Evolutionary conservation across 2,329 filamentous ascomycete genomes (phyloP).

Genomic region (Sclerotinia spermophila): DNA sequence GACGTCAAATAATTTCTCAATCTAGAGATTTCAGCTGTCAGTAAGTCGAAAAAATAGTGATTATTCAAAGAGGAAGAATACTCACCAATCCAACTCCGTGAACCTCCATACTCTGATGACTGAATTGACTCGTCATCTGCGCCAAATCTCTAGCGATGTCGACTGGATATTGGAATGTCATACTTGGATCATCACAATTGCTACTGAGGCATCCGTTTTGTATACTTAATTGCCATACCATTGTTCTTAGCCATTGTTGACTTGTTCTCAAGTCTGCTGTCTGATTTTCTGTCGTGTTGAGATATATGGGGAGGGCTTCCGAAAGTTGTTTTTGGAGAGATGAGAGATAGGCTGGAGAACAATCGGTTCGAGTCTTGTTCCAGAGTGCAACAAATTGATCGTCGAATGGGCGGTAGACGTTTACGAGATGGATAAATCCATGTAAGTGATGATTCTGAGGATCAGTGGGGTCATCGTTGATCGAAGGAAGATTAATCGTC

Average conservation of each 20-base stretch:
- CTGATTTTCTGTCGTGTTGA: constrained; percentile 50
- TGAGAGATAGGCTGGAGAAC: constrained; percentile 54
- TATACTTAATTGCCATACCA: constrained; percentile 59
- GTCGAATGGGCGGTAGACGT: constrained; percentile 63
- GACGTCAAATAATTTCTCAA: constrained; percentile 78
- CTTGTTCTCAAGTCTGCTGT: constrained; percentile 54
- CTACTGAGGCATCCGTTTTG: constrained; percentile 52
- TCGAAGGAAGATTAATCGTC: constrained; percentile 61
- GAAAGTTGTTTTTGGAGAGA: constrained; percentile 60
- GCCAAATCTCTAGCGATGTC: constrained; percentile 60
- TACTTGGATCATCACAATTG: constrained; percentile 47
- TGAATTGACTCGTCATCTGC: constrained; percentile 67
- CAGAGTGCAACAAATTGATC: constrained; percentile 60
- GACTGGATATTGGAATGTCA: constrained; percentile 61
- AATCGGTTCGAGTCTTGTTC: constrained; percentile 60
- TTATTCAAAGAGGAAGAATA: constrained; percentile 22
- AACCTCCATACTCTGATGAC: constrained; percentile 68
- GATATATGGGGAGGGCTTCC: constrained; percentile 50
- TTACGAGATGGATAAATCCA: constrained; percentile 57
- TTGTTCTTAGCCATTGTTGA: constrained; percentile 63
- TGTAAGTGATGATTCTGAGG: constrained; percentile 50
- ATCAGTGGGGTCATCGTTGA: constrained; percentile 58
- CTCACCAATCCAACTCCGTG: constrained; percentile 70
- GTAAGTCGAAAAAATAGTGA: constrained; percentile 19
- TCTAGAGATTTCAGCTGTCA: constrained; percentile 37